Evolutionary conservation across 306 rosid genomes (phyloP).

Genomic region (Vigna unguiculata): DNA sequence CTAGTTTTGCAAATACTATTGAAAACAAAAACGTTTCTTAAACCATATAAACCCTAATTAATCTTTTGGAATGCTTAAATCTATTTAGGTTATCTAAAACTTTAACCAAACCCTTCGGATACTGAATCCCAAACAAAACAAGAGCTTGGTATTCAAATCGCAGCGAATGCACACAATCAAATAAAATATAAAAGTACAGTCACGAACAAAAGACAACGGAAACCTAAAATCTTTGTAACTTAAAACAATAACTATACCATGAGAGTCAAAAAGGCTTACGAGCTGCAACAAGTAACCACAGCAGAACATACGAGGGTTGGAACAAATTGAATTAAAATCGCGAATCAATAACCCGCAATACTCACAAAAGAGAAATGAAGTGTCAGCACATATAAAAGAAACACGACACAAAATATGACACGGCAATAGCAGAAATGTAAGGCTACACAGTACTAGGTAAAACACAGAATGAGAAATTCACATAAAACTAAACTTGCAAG

Average conservation of each 20-base stretch:
- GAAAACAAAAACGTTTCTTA: neutral
- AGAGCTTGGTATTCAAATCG: neutral
- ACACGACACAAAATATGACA: neutral
- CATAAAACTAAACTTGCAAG: neutral
- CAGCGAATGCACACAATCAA: neutral
- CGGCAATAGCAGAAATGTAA: neutral
- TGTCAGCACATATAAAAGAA: constrained; percentile 2
- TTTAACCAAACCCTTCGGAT: neutral
- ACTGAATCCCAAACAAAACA: neutral
- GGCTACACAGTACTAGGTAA: neutral
- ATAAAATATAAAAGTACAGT: neutral
- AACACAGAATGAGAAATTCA: constrained; percentile 1
- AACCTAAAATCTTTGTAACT: too few species aligned
- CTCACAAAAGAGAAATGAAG: neutral
- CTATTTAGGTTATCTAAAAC: neutral
- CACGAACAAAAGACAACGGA: too few species aligned
- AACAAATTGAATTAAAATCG: neutral
- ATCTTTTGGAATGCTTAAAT: neutral
- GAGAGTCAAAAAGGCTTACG: neutral
- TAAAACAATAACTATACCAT: neutral
- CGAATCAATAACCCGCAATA: neutral
- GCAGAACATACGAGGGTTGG: neutral
- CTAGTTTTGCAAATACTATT: neutral
- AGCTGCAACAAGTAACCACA: neutral
- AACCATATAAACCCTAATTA: neutral